A percentile compares a stretch with the other conserved stretches of the same genome.
These are phyloP conservation scores for Solanum pimpinellifolium DNA, from an alignment of 257 asterid species.

Conservation along the genomic window DNA sequence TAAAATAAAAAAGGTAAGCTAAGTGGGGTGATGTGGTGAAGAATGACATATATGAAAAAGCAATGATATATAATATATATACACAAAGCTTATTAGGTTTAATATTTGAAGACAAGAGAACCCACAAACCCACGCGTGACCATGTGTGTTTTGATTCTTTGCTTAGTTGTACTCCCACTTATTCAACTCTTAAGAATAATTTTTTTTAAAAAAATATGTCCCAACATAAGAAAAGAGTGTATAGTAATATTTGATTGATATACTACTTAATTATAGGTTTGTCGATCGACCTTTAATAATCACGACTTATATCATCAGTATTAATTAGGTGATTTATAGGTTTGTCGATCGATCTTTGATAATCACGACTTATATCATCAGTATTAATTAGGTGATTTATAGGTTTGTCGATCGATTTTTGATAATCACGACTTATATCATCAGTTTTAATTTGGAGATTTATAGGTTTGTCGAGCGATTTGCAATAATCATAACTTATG, in stretches of 20 bases:
- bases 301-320: not conserved
- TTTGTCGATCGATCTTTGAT: no score
- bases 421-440: no score
- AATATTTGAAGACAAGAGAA: conserved; percentile 20
- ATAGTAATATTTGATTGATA: not conserved
- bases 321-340: no score
- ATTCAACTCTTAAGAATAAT: not conserved
- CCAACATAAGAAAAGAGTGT: not conserved
- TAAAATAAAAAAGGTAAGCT: not conserved
- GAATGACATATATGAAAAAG: conserved; percentile 8
- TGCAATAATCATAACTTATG: not conserved
- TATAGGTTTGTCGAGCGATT: not conserved
- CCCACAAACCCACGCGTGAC: conserved; percentile 37
- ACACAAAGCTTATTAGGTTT: not conserved
- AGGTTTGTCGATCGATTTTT: no score
- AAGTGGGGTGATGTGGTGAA: conserved; percentile 20
- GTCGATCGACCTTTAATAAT: not conserved
- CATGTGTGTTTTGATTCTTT: conserved; percentile 3
- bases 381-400: no score
- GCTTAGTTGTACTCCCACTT: conserved; percentile 18
- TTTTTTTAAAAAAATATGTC: not conserved
- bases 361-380: no score
- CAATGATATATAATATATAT: not conserved
- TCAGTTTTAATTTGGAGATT: not conserved
- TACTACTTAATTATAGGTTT: not conserved